Evolutionary conservation across 2,329 filamentous ascomycete species (phyloP), one percentile per base, ranked within the genome.

Genomic region (Hymenoscyphus albidus): DNA sequence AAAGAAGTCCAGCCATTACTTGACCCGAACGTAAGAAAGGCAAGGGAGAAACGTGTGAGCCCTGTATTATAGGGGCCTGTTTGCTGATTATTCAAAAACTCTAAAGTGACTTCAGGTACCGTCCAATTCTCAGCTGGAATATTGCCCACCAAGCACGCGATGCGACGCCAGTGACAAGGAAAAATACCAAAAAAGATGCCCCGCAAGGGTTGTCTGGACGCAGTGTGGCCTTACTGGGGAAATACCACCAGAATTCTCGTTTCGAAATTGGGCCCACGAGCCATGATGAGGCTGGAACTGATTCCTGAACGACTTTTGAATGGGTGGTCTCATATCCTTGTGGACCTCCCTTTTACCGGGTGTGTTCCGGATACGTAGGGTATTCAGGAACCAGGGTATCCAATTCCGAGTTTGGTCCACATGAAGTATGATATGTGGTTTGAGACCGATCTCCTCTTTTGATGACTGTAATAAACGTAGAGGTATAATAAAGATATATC

Each of bases 221-320:
- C 9, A 12, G 16, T 6, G n/a, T 22, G 44, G 44, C 18, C 44
- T 51, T 27, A 18, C 44, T 51, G 44, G 44, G 44, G 44, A 27
- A 51, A 27, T 51, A 51, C 44, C n/a, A 7, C 18, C 42, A 22
- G 44, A 12, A 51, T 27, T 10, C 27, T 51, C 18, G 44, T 51
- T 51, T 51, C 44, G 18, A 51, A 51, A 51, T 51, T 51, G n/a
- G 44, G 44, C 22, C 44, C 44, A 48, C 44, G 44, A 48, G 44
- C 35, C 35, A 35, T 7, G 6, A 6, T 35, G 35, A 35, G 9
- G 35, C 35, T 35, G 35, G 35, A 35, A 27, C 27, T 27, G 27
- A 27, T 27, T 27, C 35, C 35, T 35, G 35, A 5, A 35, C 35
- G 9, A 35, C 35, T 35, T 35, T 35, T 10, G 35, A 35, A 35